Base-by-base conservation (phyloP, 73 alveolate genomes). In the Stentor roeselii region DNA sequence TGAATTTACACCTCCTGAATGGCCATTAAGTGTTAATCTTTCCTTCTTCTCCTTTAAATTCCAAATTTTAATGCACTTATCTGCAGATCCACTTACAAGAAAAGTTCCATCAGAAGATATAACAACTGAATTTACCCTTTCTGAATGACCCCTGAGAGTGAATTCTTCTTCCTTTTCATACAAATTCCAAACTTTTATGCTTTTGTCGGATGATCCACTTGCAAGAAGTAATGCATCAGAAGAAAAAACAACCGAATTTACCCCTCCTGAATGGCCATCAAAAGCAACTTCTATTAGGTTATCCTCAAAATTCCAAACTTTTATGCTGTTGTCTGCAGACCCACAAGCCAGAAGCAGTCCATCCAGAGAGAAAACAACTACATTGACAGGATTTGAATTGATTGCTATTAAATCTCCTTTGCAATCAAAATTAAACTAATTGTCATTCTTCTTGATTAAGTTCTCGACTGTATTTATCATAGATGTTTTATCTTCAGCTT, bases 81-180 rank as follows among this genome's bases (percentile, higher is more conserved):
- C 99, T 86, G 93, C 93, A 59, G 97, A 88, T 31, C 98, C 94
- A 32, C 98, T 90, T 40, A 96, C 89, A 42, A 96, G 86, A 93
- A 87, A 96, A 42, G 93, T 87, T 38, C 99, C 99, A 86, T 95
- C 84, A 60, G 99, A 98, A 90, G 96, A 99, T 92, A 96, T 92
- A 37, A 95, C 90, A 3, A 97, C 90, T 37, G 94, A 91, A 78
- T 89, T 95, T 0, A 97, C 97, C 76, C 92, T 84, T 78, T 93
- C 97, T 67, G 96, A 88, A 82, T 97, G 99, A 32, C 99, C 99
- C n/a, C n/a, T n/a, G n/a, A n/a, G n/a, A n/a, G n/a, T n/a, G n/a
- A n/a, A n/a, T n/a, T n/a, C n/a, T n/a, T n/a, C n/a, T n/a, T n/a
- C n/a, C n/a, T n/a, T n/a, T 90, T 94, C 98, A 86, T 97, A 97